Percentiles rank a stretch among this genome's conserved stretches.
These are phyloP conservation scores for Plenodomus biglobosus DNA, from an alignment of 2,329 filamentous ascomycete genomes.

Conservation along the genomic window DNA sequence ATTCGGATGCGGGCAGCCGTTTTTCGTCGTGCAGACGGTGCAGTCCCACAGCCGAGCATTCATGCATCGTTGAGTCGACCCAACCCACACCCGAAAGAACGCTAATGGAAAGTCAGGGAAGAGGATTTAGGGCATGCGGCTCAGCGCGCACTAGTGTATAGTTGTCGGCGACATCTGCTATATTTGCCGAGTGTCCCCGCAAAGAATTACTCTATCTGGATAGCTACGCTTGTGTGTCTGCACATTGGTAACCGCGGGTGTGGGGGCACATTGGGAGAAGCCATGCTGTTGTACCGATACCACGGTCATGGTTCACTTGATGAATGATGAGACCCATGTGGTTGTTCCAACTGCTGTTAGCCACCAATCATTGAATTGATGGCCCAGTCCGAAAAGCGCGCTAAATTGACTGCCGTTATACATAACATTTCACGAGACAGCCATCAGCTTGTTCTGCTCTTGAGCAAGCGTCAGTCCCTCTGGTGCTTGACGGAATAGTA, in stretches of 20 bases:
- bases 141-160: not conserved
- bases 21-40: not conserved
- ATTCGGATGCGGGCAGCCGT: not conserved
- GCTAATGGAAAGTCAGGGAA: not conserved
- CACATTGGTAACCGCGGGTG: not conserved
- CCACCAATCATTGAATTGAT: not conserved
- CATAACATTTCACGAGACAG: slow-evolving; percentile 33
- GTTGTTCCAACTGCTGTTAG: not conserved
- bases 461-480: slow-evolving; percentile 53
- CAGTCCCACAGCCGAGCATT: not conserved
- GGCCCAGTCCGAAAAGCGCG: not conserved
- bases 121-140: not conserved
- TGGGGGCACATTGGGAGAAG: not conserved
- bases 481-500: slow-evolving; percentile 79
- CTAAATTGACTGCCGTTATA: not conserved
- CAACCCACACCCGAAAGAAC: not conserved
- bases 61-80: not conserved
- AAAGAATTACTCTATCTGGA: not conserved
- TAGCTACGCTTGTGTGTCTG: not conserved
- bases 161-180: not conserved
- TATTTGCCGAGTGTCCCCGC: not conserved
- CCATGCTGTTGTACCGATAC: not conserved
- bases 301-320: not conserved
- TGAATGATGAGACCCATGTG: not conserved
- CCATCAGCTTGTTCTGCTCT: slow-evolving; percentile 50